These are phyloP conservation scores for Penicillium alfredii DNA, from an alignment of 495 filamentous ascomycete species.

Conservation along the genomic window DNA sequence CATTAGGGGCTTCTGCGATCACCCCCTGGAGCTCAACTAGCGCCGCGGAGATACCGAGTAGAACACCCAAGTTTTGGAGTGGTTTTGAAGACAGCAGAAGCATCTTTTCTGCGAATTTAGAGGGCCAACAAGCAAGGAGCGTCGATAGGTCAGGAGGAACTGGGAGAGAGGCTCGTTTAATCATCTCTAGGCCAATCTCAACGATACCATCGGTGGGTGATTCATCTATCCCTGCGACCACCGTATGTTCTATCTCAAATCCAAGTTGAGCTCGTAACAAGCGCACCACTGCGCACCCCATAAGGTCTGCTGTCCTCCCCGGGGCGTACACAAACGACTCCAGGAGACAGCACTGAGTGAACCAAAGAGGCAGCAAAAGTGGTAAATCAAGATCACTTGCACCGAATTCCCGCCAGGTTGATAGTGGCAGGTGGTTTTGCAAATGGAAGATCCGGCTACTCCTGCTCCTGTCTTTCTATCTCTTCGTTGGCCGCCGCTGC, in stretches of 20 bases:
- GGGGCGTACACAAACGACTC: conserved; percentile 26
- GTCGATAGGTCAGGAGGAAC: conserved; percentile 10
- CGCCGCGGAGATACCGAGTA: conserved; percentile 20
- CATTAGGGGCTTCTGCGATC: conserved; percentile 7
- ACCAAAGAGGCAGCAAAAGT: conserved; percentile 32
- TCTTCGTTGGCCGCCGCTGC: no score
- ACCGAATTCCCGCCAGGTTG: no score
- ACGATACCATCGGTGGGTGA: conserved; percentile 19
- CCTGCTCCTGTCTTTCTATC: no score
- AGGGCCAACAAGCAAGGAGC: conserved; percentile 17
- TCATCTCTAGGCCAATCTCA: conserved; percentile 31
- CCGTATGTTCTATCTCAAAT: conserved; percentile 21
- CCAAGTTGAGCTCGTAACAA: conserved; percentile 31
- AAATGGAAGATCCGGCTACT: no score
- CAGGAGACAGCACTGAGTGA: conserved; percentile 30
- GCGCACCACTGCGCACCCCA: conserved; percentile 24
- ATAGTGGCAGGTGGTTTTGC: no score
- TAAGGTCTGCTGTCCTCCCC: conserved; percentile 17
- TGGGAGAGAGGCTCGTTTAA: conserved; percentile 8
- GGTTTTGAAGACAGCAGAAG: conserved; percentile 17
- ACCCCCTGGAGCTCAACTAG: conserved; percentile 20
- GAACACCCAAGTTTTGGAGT: conserved; percentile 14
- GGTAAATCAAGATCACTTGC: conserved; percentile 10
- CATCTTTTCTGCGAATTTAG: conserved; percentile 25
- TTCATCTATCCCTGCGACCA: conserved; percentile 31